Evolutionary conservation across 1,139 yeast genomes (phyloP), one percentile per base, ranked within the genome.

Genomic region (Nadsonia starkeyi-henricii): DNA sequence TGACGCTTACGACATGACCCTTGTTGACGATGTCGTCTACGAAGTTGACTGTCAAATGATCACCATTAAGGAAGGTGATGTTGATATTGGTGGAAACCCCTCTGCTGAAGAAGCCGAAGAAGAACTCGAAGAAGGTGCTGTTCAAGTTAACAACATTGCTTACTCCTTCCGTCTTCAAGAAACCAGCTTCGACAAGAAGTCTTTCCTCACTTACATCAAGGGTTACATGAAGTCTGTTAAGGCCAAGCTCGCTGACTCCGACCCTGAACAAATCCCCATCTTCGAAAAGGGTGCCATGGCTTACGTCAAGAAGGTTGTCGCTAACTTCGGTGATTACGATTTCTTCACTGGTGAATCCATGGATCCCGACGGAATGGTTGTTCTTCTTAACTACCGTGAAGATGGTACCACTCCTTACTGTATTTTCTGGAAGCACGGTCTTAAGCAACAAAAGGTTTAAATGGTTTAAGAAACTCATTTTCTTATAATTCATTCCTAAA

Each of bases 331-430:
- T 70, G 98, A 91, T 79, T 91, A 93, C 94, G 98, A 91, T 68
- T 91, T 91, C 80, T 91, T 73, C 88, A 91, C 96, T 61, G 98
- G 98, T 78, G 97, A 91, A 78, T 84, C 95, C 67, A 93, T 91
- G 99, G 96, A 93, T 81, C 96, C 97, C 70, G 97, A 91, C 72
- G 96, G 84, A 64, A 91, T 91, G 98, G 74, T 91, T 68, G 89
- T 86, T 62, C 81, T 91, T 72, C 84, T 91, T 75, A 91, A 91
- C 94, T 91, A 91, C 88, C 94, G 99, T 77, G 98, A 91, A 77
- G 97, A 91, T 69, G 99, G 98, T 77, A 76, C 81, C 64, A 93
- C 99, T 60, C 98, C 98, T 67, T 93, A 68, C 77, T 93, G 91
- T 67, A 86, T 89, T 60, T 80, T 88, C 82, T 91, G 97, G 97